Base-by-base conservation (phyloP, 73 alveolate species). In the Paraurostyla sp. region DNA sequence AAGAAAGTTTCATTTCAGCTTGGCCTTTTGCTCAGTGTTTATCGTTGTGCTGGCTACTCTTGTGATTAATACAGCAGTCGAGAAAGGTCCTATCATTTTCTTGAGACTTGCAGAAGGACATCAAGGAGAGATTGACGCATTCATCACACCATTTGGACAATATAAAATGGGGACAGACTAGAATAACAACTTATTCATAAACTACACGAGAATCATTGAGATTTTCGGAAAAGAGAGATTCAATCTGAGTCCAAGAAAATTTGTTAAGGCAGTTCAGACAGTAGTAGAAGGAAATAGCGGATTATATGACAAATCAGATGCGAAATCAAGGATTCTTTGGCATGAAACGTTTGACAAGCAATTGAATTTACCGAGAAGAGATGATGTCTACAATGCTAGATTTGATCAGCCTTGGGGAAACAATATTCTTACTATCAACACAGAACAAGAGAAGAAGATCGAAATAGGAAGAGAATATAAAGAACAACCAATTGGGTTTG, bases 11-110 rank as follows among this genome's bases (percentile, higher is more conserved):
- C 96, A 92, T 76, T 96, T 85, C 91, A 89, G 97, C 36, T 92
- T 96, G n/a, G 97, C 97, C 22, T 90, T 94, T 50, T 71, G 94
- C 80, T 88, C 97, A 29, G 96, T 92, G 18, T 73, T 93, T 45
- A 83, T 94, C n/a, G 99, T 96, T 33, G 98, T 96, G 23, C 88
- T 96, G 49, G 80, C 91, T 27, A 82, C 96, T 27, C 91, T 93
- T n/a, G 94, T 96, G 59, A 87, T 93, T 59, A 82, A 94, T 46
- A 94, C 97, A 25, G 91, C 95, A 22, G 89, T 94, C 22, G 97
- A 92, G 82, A 89, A 91, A 41, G 97, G 98, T 25, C 99, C 99
- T 13, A 85, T 94, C 59, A 96, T 96, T 20, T 96, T 94, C 89
- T 71, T 96, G 59, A 90, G 89, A 60, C 58, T 94, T 13, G 98